Evolutionary conservation across 257 asterid species (phyloP), one percentile per base, ranked within the genome.

Genomic region (Lavandula angustifolia): DNA sequence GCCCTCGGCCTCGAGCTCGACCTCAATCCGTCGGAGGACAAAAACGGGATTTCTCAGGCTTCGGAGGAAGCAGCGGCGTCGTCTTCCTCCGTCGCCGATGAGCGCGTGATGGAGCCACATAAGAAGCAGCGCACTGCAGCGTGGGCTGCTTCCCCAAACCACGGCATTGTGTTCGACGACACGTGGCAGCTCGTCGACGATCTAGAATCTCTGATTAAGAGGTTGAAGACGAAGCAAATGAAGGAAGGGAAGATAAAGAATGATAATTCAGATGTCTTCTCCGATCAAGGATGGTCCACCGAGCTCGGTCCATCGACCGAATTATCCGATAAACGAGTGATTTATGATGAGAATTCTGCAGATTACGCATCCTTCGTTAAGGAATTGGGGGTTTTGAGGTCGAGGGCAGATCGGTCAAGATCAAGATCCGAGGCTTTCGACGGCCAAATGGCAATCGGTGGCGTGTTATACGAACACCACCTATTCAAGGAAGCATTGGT

Each of bases 361-460:
- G 95, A 92, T 47, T 94, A 87, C 33, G 79, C 89, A 0, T 75
- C 78, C 1, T 90, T 94, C 63, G 92, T 94, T 59, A 94, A 83
- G 77, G 99, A 92, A 9, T 70, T 89, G 74, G 95, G 92, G 5
- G 97, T 80, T 14, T 78, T 94, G 84, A 85, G 99, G 82, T 76
- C 97, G 6, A 76, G 97, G 75, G 95, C 97, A 0, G 99, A 94
- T 55, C 86, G 96, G 62, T 81, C 99, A 1, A 75, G 94, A 58
- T 89, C 99, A n/a, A 83, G 96, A 69, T 82, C 90, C 13, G 99
- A 94, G 77, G 99, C 99, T 38, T 87, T 94, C 56, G 99, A 94
- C 16, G 99, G 99, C 47, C 99, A 94, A 31, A 90, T 94, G 97
- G 99, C 99, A 0, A 71, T 90, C 14, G 99, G 97, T 3, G 81